Conservation (phyloP, 306 rosid species). For the Cucurbita ficifolia region DNA sequence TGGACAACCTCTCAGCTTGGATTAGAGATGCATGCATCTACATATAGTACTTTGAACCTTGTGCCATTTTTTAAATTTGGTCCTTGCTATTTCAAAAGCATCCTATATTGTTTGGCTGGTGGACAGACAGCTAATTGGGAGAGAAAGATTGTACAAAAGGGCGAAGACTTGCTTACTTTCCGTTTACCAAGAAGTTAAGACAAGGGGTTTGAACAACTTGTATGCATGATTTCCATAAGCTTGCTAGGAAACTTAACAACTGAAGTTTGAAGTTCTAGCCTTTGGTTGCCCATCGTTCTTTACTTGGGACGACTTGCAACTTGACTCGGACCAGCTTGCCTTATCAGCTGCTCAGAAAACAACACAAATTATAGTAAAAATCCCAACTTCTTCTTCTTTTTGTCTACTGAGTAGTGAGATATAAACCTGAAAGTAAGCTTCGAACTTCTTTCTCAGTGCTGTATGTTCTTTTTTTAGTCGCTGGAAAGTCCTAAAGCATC, state of each 20-base stretch:
- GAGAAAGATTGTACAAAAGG: background rate
- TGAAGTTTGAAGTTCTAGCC: background rate
- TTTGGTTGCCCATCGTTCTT: background rate
- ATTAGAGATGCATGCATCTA: background rate
- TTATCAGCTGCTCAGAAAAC: conserved; percentile 29
- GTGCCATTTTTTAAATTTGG: too few species aligned
- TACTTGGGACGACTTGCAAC: conserved; percentile 41
- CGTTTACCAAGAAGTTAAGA: background rate
- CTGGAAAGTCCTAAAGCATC: conserved; percentile 69
- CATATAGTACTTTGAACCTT: too few species aligned
- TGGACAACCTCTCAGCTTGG: background rate
- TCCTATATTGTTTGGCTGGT: background rate
- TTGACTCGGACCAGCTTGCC: conserved; percentile 44
- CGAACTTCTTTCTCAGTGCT: conserved; percentile 64
- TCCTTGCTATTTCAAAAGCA: background rate
- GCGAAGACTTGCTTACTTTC: background rate
- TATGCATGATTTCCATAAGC: background rate
- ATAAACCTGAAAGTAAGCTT: conserved; percentile 76
- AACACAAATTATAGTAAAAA: background rate
- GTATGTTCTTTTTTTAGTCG: conserved; percentile 64
- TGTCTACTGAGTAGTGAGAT: background rate
- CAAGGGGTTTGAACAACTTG: background rate
- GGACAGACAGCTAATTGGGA: background rate
- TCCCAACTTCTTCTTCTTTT: background rate
- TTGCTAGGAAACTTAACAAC: background rate